These are phyloP conservation scores for Arthrinium phaeospermum DNA, from an alignment of 2,329 filamentous ascomycete genomes.

Conservation along the genomic window DNA sequence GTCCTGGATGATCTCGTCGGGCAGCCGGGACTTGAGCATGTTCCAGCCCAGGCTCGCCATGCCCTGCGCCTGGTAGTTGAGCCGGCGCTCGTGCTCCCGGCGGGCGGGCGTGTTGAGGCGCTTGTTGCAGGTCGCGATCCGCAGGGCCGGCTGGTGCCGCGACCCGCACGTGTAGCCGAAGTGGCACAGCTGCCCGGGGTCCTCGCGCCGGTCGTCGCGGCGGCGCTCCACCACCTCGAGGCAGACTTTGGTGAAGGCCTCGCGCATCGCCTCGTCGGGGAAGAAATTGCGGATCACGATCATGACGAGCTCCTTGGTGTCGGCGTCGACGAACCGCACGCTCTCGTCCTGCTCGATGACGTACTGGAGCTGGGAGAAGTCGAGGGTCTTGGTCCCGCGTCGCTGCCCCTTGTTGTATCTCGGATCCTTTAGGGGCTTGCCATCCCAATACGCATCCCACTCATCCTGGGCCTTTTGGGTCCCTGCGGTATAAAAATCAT, in stretches of 20 bases:
- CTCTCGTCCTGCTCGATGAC: constrained; percentile 30
- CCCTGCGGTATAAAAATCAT: constrained; percentile 24
- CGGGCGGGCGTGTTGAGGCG: constrained; percentile 21
- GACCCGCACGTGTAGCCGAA: constrained; percentile 31
- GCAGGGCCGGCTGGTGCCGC: constrained; percentile 16
- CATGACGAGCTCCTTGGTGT: constrained; percentile 29
- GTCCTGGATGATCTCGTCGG: constrained; percentile 27
- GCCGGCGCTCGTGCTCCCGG: constrained; percentile 18
- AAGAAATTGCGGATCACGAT: constrained; percentile 31
- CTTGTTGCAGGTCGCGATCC: constrained; percentile 20
- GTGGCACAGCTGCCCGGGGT: constrained; percentile 26
- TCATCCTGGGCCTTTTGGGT: constrained; percentile 22
- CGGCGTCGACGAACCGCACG: constrained; percentile 30
- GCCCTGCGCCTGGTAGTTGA: constrained; percentile 27
- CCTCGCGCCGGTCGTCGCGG: constrained; percentile 24
- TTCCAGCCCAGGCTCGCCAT: constrained; percentile 33
- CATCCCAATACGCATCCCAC: constrained; percentile 26
- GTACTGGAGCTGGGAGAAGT: constrained; percentile 25
- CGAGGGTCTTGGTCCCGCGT: constrained; percentile 23
- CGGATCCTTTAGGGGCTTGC: constrained; percentile 22
- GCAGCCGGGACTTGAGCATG: constrained; percentile 28
- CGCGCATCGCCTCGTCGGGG: constrained; percentile 26
- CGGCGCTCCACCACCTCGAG: constrained; percentile 26
- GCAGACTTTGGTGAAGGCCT: constrained; percentile 26
- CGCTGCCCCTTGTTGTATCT: constrained; percentile 24